phyloP scores from a whole-genome alignment of 371 early-diverging fungal genomes.

The Mortierella sp. region DNA sequence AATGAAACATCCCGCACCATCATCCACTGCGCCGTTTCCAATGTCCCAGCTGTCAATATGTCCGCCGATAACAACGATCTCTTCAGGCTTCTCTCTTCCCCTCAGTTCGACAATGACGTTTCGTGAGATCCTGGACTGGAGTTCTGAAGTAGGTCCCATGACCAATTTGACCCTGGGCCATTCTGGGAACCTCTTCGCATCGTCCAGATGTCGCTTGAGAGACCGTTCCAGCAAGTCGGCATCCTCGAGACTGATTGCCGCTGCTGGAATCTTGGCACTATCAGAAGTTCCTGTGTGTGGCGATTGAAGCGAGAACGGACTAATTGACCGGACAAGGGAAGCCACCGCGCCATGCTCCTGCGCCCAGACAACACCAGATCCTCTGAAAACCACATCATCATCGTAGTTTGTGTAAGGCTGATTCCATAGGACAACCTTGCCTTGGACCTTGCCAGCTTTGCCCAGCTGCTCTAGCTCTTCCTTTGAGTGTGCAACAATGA shows the following conservation, averaged over 20 bases:
- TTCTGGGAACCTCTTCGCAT: conserved; percentile 13
- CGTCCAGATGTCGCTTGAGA: conserved; percentile 39
- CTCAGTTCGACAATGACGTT: conserved; percentile 64
- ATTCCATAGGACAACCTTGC: conserved; percentile 61
- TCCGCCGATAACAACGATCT: conserved; percentile 65
- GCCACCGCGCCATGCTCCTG: conserved; percentile 62
- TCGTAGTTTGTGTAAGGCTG: conserved; percentile 54
- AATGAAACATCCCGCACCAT: conserved; percentile 64
- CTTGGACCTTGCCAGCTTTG: conserved; percentile 47
- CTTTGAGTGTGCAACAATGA: conserved; percentile 56
- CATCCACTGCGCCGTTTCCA: conserved; percentile 63
- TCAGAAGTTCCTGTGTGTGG: conserved; percentile 60
- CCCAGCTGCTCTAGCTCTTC: conserved; percentile 58
- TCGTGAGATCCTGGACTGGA: conserved; percentile 42
- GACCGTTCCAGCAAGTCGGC: conserved; percentile 62
- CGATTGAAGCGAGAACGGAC: conserved; percentile 56
- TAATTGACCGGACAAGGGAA: conserved; percentile 58
- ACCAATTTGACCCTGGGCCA: conserved; percentile 57
- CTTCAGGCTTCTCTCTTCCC: conserved; percentile 59
- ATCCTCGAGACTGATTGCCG: conserved; percentile 61
- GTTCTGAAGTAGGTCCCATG: conserved; percentile 52
- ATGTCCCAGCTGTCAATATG: conserved; percentile 71
- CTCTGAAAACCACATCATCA: conserved; percentile 32
- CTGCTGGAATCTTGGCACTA: conserved; percentile 59
- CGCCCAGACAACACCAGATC: conserved; percentile 56